Percentiles rank a stretch among this genome's conserved stretches.
Conservation (phyloP, 768 basidiomycete species). For the Suillus lakei region DNA sequence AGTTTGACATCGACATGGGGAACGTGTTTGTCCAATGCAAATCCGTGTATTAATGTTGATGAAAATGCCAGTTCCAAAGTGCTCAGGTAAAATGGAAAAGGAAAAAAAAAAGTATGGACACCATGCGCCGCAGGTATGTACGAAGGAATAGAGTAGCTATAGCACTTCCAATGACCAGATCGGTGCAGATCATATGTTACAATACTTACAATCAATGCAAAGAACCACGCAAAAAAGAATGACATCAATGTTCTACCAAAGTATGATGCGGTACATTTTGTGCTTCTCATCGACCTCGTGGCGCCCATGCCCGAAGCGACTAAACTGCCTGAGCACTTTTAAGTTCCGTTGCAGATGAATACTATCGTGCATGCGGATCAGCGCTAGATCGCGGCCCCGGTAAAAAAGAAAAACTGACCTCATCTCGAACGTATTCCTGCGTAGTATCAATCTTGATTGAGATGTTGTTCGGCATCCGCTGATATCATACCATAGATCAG, state of each 20-base stretch:
- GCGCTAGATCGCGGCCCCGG: not conserved
- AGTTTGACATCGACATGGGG: no score
- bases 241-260: slow-evolving; percentile 10
- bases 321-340: slow-evolving; percentile 7
- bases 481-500: not conserved
- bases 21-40: not conserved
- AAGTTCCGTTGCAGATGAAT: slow-evolving; percentile 5
- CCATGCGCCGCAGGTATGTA: slow-evolving; percentile 4
- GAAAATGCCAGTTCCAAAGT: not conserved
- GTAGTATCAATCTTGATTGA: slow-evolving; percentile 71
- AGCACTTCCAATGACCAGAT: not conserved
- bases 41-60: not conserved
- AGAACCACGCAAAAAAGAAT: slow-evolving; percentile 12
- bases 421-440: slow-evolving; percentile 53
- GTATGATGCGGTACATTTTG: slow-evolving; percentile 7
- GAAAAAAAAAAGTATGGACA: slow-evolving; percentile 5
- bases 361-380: slow-evolving; percentile 5
- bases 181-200: slow-evolving; percentile 13
- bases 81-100: not conserved
- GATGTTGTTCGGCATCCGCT: slow-evolving; percentile 48
- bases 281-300: slow-evolving; percentile 5
- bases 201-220: slow-evolving; percentile 10
- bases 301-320: not conserved
- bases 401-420: slow-evolving; percentile 20
- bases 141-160: not conserved